A percentile compares a stretch with the other conserved stretches of the same genome.
phyloP scores from a whole-genome alignment of 176 grass and related monocot genomes.

The Cenchrus fungigraminus region DNA sequence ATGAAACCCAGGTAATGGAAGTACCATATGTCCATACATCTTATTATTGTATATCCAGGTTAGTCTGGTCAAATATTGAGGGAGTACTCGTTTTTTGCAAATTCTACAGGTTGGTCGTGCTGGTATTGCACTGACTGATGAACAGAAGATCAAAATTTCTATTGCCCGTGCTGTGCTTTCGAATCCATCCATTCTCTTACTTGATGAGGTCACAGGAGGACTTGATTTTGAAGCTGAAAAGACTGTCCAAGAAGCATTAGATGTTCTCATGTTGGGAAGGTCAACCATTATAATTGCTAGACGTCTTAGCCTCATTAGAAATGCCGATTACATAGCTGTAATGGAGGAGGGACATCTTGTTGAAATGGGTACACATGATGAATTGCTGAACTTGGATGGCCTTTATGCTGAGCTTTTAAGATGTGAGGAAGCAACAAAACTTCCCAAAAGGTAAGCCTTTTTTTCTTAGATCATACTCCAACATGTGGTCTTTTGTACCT shows the following conservation, averaged over 20 bases:
- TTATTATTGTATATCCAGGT: background rate
- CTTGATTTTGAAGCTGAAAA: constrained; percentile 99
- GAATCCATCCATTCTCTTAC: constrained; percentile 92
- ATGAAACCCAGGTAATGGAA: constrained; percentile 84
- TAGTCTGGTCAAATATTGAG: constrained; percentile 30
- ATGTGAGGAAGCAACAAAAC: constrained; percentile 98
- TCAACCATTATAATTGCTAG: constrained; percentile 99
- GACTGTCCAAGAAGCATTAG: constrained; percentile 90
- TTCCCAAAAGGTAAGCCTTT: constrained; percentile 81
- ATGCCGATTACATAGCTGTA: constrained; percentile 98
- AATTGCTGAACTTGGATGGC: constrained; percentile 89
- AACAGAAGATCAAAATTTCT: constrained; percentile 99
- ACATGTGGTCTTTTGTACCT: constrained; percentile 4
- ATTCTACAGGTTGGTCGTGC: constrained; percentile 85
- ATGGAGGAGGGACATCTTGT: constrained; percentile 99
- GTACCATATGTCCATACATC: constrained; percentile 25
- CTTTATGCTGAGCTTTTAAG: constrained; percentile 95
- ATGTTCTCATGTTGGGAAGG: constrained; percentile 99
- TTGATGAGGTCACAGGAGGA: constrained; percentile 97
- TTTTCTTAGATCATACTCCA: background rate
- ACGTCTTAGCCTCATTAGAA: constrained; percentile 91
- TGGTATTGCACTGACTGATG: constrained; percentile 85
- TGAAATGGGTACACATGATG: constrained; percentile 99
- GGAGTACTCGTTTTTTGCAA: constrained; percentile 34
- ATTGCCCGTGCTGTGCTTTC: constrained; percentile 97